These are phyloP conservation scores for Capronia coronata DNA, from an alignment of 2,329 filamentous ascomycete genomes.

Conservation along the genomic window DNA sequence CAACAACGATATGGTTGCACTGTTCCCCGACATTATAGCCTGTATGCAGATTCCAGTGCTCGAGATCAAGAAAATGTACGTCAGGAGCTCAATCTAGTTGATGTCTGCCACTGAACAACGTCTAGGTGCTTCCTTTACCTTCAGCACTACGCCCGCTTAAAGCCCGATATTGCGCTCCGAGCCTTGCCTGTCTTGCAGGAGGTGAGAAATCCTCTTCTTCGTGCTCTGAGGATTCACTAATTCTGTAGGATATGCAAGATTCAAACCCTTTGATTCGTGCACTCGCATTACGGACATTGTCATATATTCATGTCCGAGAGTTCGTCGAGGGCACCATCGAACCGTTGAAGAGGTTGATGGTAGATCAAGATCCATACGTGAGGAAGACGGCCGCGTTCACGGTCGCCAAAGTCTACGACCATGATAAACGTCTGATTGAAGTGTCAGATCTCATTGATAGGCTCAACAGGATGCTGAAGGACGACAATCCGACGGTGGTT, in stretches of 20 bases:
- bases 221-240: not conserved
- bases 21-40: conserved; percentile 89
- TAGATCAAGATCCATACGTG: conserved; percentile 87
- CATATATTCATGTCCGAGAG: conserved; percentile 92
- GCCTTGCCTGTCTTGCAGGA: conserved; percentile 80
- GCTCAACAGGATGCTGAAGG: conserved; percentile 79
- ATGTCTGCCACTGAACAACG: not conserved
- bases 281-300: conserved; percentile 87
- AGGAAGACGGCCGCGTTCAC: conserved; percentile 95
- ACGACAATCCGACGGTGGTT: conserved; percentile 96
- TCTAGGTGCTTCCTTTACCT: conserved; percentile 91
- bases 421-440: conserved; percentile 86
- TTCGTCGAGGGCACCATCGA: conserved; percentile 88
- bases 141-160: conserved; percentile 92
- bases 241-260: conserved; percentile 77
- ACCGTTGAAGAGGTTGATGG: conserved; percentile 73
- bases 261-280: conserved; percentile 86
- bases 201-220: conserved; percentile 43
- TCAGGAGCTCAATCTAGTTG: conserved; percentile 9
- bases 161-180: conserved; percentile 88
- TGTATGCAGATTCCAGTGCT: conserved; percentile 93
- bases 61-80: conserved; percentile 99
- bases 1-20: conserved; percentile 98
- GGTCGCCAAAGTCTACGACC: conserved; percentile 96
- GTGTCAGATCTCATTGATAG: conserved; percentile 84